Base-by-base conservation (phyloP, 208 protist genomes). In the Acanthamoeba triangularis region DNA sequence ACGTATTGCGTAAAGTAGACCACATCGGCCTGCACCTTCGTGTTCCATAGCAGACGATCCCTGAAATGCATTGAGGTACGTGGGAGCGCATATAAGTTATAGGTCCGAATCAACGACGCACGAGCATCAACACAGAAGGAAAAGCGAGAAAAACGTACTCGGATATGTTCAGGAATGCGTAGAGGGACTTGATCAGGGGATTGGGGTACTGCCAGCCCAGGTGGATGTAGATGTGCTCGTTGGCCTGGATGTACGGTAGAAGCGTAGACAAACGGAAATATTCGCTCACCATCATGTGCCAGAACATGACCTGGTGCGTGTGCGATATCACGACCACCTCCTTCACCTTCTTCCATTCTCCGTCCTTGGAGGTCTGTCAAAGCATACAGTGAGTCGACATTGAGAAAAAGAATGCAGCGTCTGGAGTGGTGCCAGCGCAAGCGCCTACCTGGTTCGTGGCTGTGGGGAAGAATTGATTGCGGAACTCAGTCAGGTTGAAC, bases 221-320 rank as follows among this genome's bases (percentile, higher is more conserved):
- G 63, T 93, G 88, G 5, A 93, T 20, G 52, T 49, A 93, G 28
- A 93, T 20, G 30, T 93, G 63, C 18, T 61, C 54, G 88, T 93
- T 93, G n/a, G 35, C 88, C 44, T 78, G 61, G n/a, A 93, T 14
- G 61, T 80, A 93, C 37, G 88, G 88, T 6, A 93, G 13, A 30
- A 93, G 16, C n/a, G 44, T 10, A 18, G 78, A 93, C 35, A 93
- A n/a, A 6, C 88, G 35, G 52, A 93, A 93, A 33, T 37, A 78
- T 54, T 93, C 88, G 52, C 88, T 78, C 69, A 78, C 28, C 63
- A 93, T 49, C 33, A 61, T 11, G 69, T 93, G 88, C 88, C 88
- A 93, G 88, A 80, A 93, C 88, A 93, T 93, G 30, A 30, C 63
- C n/a, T 59, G 28, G 49, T 93, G 88, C 2, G 23, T 72, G 49